A percentile compares a stretch with the other conserved stretches of the same genome.
These are phyloP conservation scores for Metarhizium brunneum DNA, from an alignment of 2,329 filamentous ascomycete genomes.

Conservation along the genomic window DNA sequence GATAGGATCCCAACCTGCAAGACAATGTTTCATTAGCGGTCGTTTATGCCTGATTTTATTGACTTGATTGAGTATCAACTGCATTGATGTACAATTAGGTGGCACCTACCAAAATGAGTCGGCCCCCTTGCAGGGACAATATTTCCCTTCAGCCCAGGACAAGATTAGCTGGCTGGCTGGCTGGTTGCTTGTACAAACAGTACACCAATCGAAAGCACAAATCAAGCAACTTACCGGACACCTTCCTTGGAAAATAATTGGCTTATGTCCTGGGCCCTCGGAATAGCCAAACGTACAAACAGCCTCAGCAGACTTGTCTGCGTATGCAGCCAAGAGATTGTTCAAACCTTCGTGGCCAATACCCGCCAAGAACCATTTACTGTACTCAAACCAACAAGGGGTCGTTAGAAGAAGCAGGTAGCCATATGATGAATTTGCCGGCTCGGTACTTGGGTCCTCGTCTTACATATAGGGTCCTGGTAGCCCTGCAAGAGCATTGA, in stretches of 20 bases:
- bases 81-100: conserved; percentile 6
- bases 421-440: neutral
- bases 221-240: conserved; percentile 53
- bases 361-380: conserved; percentile 86
- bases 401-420: neutral
- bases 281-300: conserved; percentile 95
- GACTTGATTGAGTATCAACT: neutral
- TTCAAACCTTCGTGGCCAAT: conserved; percentile 81
- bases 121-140: conserved; percentile 81
- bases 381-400: conserved; percentile 25
- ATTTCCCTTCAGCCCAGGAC: conserved; percentile 41
- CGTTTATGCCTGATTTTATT: neutral
- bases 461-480: conserved; percentile 91
- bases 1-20: conserved; percentile 83
- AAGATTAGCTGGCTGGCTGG: neutral
- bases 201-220: neutral
- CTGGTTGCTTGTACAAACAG: neutral
- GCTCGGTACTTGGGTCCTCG: neutral
- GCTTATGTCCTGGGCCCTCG: conserved; percentile 72
- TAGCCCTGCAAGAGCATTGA: conserved; percentile 80
- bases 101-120: conserved; percentile 63
- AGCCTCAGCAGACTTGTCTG: conserved; percentile 84
- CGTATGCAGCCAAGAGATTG: conserved; percentile 78
- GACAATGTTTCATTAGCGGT: neutral
- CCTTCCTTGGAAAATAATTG: conserved; percentile 83